A percentile compares a stretch with the other conserved stretches of the same genome.
phyloP scores from a whole-genome alignment of 1,284 basidiomycete genomes.

The Somion occarium region DNA sequence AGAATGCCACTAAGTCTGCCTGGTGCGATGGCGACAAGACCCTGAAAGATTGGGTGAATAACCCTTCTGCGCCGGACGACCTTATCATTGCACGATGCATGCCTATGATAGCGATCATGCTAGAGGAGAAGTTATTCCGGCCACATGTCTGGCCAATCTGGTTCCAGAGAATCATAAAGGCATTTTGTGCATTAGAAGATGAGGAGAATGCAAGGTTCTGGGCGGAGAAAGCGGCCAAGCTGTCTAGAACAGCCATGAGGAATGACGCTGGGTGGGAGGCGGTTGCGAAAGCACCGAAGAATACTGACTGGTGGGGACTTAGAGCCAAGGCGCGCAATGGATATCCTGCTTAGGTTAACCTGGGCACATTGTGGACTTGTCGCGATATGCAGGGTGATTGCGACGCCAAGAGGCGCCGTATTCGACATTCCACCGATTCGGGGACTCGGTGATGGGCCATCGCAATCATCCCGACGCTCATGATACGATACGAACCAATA shows the following conservation, averaged over 20 bases:
- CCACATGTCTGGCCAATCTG: background rate
- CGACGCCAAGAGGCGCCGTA: too few species aligned
- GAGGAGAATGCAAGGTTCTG: slow-evolving; percentile 11
- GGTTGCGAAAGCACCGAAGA: slow-evolving; percentile 14
- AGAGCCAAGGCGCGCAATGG: background rate
- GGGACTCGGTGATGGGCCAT: too few species aligned
- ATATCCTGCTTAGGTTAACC: too few species aligned
- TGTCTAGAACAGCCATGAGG: slow-evolving; percentile 12
- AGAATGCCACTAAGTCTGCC: background rate
- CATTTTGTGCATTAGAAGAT: slow-evolving; percentile 16
- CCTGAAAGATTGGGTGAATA: background rate
- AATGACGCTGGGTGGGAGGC: slow-evolving; percentile 14
- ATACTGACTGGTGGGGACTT: slow-evolving; percentile 16
- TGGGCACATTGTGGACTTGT: too few species aligned
- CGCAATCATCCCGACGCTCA: too few species aligned
- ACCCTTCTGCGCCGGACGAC: background rate
- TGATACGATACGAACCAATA: too few species aligned
- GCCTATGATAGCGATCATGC: background rate
- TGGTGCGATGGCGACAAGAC: background rate
- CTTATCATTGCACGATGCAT: background rate
- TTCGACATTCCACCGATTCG: too few species aligned
- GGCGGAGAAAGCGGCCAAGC: slow-evolving; percentile 11
- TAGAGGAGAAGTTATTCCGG: background rate
- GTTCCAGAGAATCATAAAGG: slow-evolving; percentile 6
- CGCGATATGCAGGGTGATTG: too few species aligned